Conservation (phyloP, 2,329 filamentous ascomycete genomes). For the Furcasterigmium sp. region DNA sequence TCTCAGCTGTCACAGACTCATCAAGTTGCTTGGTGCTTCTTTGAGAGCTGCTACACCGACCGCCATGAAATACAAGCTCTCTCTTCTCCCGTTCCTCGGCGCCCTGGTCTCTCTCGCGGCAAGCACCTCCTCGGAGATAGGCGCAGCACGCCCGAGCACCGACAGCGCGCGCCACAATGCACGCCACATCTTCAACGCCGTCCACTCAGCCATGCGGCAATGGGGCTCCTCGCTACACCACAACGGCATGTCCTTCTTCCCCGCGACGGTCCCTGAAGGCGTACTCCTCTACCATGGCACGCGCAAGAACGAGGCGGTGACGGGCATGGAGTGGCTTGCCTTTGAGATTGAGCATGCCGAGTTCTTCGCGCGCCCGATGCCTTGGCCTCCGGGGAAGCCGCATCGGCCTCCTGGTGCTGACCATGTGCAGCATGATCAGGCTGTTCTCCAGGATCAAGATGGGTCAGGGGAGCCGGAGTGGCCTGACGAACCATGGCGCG, state of each 20-base stretch:
- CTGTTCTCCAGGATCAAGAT: background rate
- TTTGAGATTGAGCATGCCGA: conserved; percentile 60
- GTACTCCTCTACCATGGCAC: conserved; percentile 55
- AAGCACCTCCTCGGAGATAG: background rate
- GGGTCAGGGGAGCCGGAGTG: background rate
- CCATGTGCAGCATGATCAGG: background rate
- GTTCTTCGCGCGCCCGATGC: conserved; percentile 37
- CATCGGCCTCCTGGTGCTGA: background rate
- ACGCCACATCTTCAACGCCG: conserved; percentile 57
- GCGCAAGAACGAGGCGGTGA: conserved; percentile 29
- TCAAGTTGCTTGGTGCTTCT: too few species aligned
- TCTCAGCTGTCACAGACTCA: too few species aligned
- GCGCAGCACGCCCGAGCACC: conserved; percentile 21
- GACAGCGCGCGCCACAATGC: conserved; percentile 44
- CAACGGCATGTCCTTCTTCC: conserved; percentile 59
- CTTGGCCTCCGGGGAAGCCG: background rate
- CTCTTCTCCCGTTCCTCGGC: background rate
- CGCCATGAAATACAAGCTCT: too few species aligned
- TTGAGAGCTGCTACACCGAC: too few species aligned
- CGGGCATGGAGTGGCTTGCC: conserved; percentile 53
- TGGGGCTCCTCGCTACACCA: conserved; percentile 58
- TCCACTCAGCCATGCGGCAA: conserved; percentile 57
- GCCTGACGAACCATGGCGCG: background rate
- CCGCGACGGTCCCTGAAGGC: conserved; percentile 47
- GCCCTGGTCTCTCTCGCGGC: background rate